Evolutionary conservation across 108 stramenopile species (phyloP), one percentile per base, ranked within the genome.

Genomic region (Cylindrotheca closterium): DNA sequence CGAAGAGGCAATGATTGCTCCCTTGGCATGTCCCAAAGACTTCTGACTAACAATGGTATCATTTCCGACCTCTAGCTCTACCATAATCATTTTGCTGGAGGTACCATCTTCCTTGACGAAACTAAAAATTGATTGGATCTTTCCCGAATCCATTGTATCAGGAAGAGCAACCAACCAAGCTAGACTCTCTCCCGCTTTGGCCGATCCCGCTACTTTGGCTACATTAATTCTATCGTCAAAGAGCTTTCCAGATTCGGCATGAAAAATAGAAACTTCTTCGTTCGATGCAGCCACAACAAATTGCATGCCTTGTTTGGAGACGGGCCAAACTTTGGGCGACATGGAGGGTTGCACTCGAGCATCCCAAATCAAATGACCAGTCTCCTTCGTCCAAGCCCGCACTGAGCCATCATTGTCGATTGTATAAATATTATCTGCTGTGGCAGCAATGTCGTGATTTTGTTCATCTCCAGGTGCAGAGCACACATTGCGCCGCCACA

Each of bases 401-500:
- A 83, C 56, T 15, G 78, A 53, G 0, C 75, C 83, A 19, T 51
- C n/a, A n/a, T 67, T 42, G 57, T 88, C 87, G 18, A 81, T 37
- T 30, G 82, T 79, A 30, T 52, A 83, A n/a, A 81, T 61, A 31
- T 12, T 25, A 30, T 60, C 46, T 3, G 2, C 28, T 12, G 5
- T 21, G 23, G 37, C 52, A 12, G 69, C 47, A n/a, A 72, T 21
- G 53, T 57, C 53, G 47, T 74, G 68, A 0, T 24, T n/a, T 49
- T 47, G 64, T 12, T 53, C 32, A 31, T n/a, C 23, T 19, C 46
- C 10, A 29, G 63, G 10, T 46, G 28, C 51, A 29, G 70, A 60
- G 68, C 91, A 92, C 1, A 85, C 87, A 65, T 85, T 75, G 32
- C 82, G 81, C 23, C 91, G 65, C 91, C 91, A 92, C 17, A 72